Evolutionary conservation across 176 grass and related monocot genomes (phyloP).

Genomic region (Echinochloa phyllopogon): DNA sequence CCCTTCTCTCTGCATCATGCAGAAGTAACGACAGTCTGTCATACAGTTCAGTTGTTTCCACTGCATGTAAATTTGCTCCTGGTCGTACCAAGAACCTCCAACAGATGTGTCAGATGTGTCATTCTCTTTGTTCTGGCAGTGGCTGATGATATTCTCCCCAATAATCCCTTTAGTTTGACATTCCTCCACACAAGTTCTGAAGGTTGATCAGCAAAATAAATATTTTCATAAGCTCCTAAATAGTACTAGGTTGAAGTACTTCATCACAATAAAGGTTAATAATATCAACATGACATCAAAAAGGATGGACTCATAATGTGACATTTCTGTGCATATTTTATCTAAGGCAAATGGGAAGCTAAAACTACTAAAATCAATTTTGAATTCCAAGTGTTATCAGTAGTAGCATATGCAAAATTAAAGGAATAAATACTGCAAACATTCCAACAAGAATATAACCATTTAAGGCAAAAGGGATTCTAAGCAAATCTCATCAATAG

Average conservation of each 20-base stretch:
- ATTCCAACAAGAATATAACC: not conserved
- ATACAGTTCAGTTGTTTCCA: conserved; percentile 86
- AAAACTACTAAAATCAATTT: not conserved
- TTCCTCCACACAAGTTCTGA: conserved; percentile 75
- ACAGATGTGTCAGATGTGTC: conserved; percentile 43
- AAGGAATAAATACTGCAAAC: not conserved
- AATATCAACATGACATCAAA: not conserved
- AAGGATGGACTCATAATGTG: not conserved
- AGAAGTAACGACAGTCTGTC: conserved; percentile 83
- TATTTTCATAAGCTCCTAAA: conserved; percentile 24
- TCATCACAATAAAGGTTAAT: not conserved
- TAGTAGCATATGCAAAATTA: not conserved
- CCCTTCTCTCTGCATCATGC: conserved; percentile 86
- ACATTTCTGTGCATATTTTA: not conserved
- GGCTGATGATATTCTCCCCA: conserved; percentile 45
- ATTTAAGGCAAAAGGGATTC: not conserved
- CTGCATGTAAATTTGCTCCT: conserved; percentile 71
- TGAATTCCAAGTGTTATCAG: not conserved
- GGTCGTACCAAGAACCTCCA: conserved; percentile 63
- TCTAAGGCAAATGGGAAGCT: not conserved
- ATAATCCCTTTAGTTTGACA: conserved; percentile 65
- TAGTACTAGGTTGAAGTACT: not conserved
- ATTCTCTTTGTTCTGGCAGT: conserved; percentile 56
- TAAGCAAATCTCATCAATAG: not conserved
- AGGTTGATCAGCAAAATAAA: conserved; percentile 22